phyloP scores from a whole-genome alignment of 768 basidiomycete genomes.

The Russula brevipes region DNA sequence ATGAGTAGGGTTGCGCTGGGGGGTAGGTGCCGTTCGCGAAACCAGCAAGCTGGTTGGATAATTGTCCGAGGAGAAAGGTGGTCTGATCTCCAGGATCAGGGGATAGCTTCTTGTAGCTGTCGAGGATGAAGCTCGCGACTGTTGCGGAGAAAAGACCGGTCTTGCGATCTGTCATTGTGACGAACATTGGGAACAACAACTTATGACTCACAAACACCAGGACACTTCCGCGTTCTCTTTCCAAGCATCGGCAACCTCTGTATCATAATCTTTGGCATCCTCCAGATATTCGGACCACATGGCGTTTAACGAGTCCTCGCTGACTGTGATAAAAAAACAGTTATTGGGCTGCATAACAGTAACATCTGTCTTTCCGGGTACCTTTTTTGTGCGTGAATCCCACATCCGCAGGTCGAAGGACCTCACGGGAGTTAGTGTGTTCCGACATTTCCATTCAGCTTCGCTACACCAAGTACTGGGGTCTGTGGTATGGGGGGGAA shows the following conservation, averaged over 20 bases:
- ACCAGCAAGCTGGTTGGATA: slow-evolving; percentile 13
- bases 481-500: background rate
- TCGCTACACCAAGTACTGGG: background rate
- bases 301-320: background rate
- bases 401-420: background rate
- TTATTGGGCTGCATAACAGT: background rate
- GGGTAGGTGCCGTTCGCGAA: slow-evolving; percentile 3
- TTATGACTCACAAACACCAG: slow-evolving; percentile 21
- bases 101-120: slow-evolving; percentile 23
- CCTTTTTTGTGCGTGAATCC: background rate
- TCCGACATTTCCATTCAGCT: background rate
- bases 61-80: slow-evolving; percentile 5
- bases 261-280: slow-evolving; percentile 15
- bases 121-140: slow-evolving; percentile 25
- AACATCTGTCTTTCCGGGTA: background rate
- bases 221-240: slow-evolving; percentile 20
- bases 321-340: background rate
- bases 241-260: slow-evolving; percentile 7
- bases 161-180: slow-evolving; percentile 1
- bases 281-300: slow-evolving; percentile 21
- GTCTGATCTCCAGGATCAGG: slow-evolving; percentile 10
- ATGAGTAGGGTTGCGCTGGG: background rate
- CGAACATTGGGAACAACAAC: background rate
- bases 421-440: background rate
- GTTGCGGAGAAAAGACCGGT: slow-evolving; percentile 29